Conservation (phyloP, 345 rosid genomes). For the Arabidopsis arenosa region DNA sequence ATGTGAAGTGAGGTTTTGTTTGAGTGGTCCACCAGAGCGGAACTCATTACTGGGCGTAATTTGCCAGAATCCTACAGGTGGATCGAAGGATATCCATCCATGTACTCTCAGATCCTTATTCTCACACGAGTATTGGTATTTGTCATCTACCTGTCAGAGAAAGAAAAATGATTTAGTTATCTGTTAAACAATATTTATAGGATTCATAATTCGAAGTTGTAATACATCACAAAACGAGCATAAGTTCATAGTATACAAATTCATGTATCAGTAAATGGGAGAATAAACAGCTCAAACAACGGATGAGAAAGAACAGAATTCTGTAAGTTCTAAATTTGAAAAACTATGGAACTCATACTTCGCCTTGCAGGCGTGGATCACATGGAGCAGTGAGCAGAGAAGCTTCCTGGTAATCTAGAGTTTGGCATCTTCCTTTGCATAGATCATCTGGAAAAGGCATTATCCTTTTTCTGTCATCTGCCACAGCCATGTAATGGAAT, state of each 20-base stretch:
- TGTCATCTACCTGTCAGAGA: slow-evolving; percentile 84
- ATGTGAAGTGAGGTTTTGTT: slow-evolving; percentile 94
- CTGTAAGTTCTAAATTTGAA: not conserved
- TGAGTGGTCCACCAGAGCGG: slow-evolving; percentile 92
- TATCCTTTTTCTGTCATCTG: slow-evolving; percentile 80
- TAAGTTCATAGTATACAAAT: slow-evolving; percentile 1
- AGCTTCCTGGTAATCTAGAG: slow-evolving; percentile 84
- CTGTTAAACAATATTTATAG: not conserved
- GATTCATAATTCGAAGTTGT: not conserved
- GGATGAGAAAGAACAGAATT: slow-evolving; percentile 2
- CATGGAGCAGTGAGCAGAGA: slow-evolving; percentile 73
- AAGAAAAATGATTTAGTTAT: slow-evolving; percentile 18
- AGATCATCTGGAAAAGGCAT: slow-evolving; percentile 96
- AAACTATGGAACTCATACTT: slow-evolving; percentile 43
- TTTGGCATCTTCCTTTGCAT: slow-evolving; percentile 67
- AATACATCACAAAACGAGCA: slow-evolving; percentile 3
- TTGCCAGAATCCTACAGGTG: slow-evolving; percentile 96
- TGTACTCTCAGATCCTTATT: slow-evolving; percentile 80
- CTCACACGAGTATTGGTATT: slow-evolving; percentile 90
- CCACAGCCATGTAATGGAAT: slow-evolving; percentile 91
- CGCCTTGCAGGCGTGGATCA: slow-evolving; percentile 73
- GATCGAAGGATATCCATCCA: slow-evolving; percentile 89
- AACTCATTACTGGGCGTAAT: slow-evolving; percentile 94
- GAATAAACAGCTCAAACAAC: slow-evolving; percentile 8
- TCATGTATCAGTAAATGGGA: slow-evolving; percentile 1